These are phyloP conservation scores for Rosa lucieae DNA, from an alignment of 306 rosid genomes.

Conservation along the genomic window DNA sequence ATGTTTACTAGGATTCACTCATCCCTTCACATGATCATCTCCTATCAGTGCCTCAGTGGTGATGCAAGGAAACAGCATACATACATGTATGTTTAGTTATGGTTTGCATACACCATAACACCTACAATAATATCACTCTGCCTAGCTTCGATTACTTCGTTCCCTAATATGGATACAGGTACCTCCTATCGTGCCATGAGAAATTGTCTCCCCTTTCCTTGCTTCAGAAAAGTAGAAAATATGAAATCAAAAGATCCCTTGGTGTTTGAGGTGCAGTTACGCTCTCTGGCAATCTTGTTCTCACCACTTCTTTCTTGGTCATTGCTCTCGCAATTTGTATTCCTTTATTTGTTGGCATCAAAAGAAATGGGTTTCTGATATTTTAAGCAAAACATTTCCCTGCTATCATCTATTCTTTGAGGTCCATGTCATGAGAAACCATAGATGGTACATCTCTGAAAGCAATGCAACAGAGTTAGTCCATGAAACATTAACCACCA, in stretches of 20 bases:
- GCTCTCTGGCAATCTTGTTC: background rate
- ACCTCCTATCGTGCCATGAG: background rate
- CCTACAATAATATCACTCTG: background rate
- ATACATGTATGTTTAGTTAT: too few relatives aligned
- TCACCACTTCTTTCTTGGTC: background rate
- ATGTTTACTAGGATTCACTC: background rate
- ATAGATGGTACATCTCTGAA: background rate
- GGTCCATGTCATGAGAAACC: background rate
- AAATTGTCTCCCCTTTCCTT: background rate
- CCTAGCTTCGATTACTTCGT: background rate
- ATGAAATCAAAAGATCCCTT: background rate
- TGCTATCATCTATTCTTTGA: background rate
- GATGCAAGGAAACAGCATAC: background rate
- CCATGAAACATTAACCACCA: background rate
- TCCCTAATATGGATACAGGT: background rate
- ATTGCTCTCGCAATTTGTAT: background rate
- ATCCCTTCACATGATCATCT: background rate
- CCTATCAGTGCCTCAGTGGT: background rate
- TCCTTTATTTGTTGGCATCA: background rate
- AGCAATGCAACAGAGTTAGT: background rate
- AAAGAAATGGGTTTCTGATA: background rate
- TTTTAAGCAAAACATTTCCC: background rate
- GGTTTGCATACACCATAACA: background rate
- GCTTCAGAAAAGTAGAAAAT: background rate
- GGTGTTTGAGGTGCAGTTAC: background rate